Percentiles rank a stretch among this genome's conserved stretches.
These are phyloP conservation scores for Exophiala sp. DNA, from an alignment of 2,329 filamentous ascomycete genomes.

Conservation along the genomic window DNA sequence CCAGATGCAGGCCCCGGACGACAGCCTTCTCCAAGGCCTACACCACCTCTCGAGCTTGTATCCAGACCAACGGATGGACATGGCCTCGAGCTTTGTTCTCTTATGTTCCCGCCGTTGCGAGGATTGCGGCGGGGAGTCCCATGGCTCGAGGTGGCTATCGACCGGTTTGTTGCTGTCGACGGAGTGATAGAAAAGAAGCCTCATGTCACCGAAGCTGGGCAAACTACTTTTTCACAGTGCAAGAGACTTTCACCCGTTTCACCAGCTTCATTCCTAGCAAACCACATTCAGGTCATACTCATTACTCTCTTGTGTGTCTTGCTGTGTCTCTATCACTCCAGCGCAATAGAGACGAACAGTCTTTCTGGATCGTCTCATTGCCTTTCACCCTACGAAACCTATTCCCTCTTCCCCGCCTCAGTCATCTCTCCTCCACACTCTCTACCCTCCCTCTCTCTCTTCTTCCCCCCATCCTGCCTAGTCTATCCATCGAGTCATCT, in stretches of 20 bases:
- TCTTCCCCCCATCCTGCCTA: not conserved
- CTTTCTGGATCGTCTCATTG: not conserved
- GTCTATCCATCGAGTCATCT: not conserved
- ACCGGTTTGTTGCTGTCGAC: conserved; percentile 8
- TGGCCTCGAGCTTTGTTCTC: conserved; percentile 7
- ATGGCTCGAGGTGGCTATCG: conserved; percentile 5
- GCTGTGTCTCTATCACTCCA: not conserved
- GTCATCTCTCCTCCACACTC: not conserved
- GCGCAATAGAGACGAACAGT: not conserved
- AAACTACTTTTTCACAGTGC: not conserved
- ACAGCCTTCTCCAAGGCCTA: conserved; percentile 1
- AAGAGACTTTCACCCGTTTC: not conserved
- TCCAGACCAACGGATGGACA: conserved; percentile 17
- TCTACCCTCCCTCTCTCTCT: not conserved
- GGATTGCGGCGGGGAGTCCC: conserved; percentile 1
- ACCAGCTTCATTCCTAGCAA: conserved; percentile 2
- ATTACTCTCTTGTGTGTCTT: not conserved
- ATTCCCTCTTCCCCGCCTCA: not conserved
- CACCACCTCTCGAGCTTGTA: conserved; percentile 9
- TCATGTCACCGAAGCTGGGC: conserved; percentile 5
- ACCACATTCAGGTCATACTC: not conserved
- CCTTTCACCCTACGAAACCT: not conserved
- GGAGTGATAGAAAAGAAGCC: conserved; percentile 9
- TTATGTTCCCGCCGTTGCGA: conserved; percentile 2
- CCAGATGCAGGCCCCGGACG: conserved; percentile 3